Base-by-base conservation (phyloP, 805 yeast species). In the Huiozyma sinensis region DNA sequence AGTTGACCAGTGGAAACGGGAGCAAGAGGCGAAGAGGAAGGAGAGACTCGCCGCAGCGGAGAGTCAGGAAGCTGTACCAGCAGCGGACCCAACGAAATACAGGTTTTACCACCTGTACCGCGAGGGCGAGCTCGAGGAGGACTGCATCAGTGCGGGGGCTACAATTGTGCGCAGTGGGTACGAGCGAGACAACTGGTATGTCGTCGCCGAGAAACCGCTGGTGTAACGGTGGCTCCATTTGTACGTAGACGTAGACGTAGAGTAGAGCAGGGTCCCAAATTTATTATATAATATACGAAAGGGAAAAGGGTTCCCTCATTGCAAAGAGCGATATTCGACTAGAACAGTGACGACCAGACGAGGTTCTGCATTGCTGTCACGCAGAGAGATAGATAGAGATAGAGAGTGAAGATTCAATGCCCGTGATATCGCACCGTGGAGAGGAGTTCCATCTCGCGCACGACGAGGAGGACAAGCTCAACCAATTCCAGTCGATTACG, bases 161-260 rank as follows among this genome's bases (percentile, higher is more conserved):
- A 51, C 44, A 4, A 69, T 89, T 0, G 70, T 83, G 0, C 77
- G 73, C 28, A 67, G 74, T 37, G 98, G 98, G 0, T 92, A 90
- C 58, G 97, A 92, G 60, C 77, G 75, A 57, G 98, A 90, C 58
- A 90, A 90, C 56, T 92, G 97, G 97, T 90, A 95, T 84, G 80
- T 70, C 2, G 65, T 81, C 4, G 67, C 71, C 24, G 58, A 66
- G 49, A 69, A 65, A 27, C 24, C 9, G 12, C 24, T 8, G 11
- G n/a, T 37, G 39, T n/a, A 10, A 9, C 10, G 9, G 4, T 36
- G 9, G 38, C 38, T 5, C 27, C n/a, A 10, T 17, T 36, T 36
- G 27, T 36, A 36, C 5, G 17, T 33, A 33, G n/a, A 33, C 35
- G 38, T 36, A 36, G 28, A 36, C 38, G 38, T 9, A n/a, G 4